Conservation (phyloP, 441 rosid genomes). For the Isatis lusitanica region DNA sequence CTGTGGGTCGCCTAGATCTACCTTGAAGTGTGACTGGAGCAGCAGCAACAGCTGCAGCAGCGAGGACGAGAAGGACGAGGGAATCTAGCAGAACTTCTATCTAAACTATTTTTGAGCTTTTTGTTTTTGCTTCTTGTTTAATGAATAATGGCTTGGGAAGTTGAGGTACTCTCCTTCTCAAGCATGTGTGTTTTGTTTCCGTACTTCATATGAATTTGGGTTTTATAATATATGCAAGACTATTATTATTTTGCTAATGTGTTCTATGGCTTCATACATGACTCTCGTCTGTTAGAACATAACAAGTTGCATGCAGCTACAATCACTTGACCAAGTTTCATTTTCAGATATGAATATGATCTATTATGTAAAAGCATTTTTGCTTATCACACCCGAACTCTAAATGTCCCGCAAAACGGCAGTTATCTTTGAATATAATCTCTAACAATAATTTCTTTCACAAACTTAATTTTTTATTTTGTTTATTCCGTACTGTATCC, state of each 20-base stretch:
- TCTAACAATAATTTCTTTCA: too few species aligned
- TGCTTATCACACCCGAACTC: too few species aligned
- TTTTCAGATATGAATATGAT: background rate
- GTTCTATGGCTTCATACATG: background rate
- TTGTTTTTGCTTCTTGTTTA: background rate
- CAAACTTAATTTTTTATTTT: too few species aligned
- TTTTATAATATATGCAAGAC: background rate
- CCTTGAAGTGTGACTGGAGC: conserved; percentile 41
- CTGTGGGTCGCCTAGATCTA: conserved; percentile 40
- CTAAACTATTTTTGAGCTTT: conserved; percentile 22
- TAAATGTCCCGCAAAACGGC: too few species aligned
- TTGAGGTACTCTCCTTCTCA: conserved; percentile 20
- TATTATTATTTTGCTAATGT: background rate
- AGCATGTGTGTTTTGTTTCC: conserved; percentile 5
- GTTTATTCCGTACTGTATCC: too few species aligned
- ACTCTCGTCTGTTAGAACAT: background rate
- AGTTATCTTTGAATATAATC: too few species aligned
- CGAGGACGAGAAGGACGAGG: conserved; percentile 44
- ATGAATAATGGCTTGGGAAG: conserved; percentile 25
- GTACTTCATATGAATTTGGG: background rate
- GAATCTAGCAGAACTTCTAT: conserved; percentile 30
- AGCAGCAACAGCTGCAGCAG: conserved; percentile 41
- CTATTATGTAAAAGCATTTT: too few species aligned
- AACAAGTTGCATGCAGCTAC: background rate
- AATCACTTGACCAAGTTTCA: background rate